phyloP scores from a whole-genome alignment of 306 rosid species.

The Quercus bicolor region DNA sequence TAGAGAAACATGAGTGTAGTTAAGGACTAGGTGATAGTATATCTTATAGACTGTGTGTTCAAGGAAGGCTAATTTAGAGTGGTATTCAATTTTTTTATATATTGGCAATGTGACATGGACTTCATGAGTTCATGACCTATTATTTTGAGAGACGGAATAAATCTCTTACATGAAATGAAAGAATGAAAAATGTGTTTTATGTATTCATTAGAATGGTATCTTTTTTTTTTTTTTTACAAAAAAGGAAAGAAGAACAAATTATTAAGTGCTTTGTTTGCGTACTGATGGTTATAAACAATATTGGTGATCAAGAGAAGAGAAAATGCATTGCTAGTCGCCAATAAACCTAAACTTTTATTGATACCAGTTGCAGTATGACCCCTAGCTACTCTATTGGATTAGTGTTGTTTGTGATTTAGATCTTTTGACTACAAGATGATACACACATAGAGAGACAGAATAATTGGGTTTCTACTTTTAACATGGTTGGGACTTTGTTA shows the following conservation, averaged over 20 bases:
- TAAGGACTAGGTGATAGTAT: no score
- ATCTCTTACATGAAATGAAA: background rate
- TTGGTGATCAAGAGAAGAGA: background rate
- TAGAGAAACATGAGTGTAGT: background rate
- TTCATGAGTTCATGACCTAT: no score
- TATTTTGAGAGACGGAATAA: background rate
- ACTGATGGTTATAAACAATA: background rate
- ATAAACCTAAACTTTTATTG: background rate
- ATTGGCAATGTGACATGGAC: background rate
- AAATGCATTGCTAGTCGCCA: background rate
- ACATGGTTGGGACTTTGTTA: background rate
- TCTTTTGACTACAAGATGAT: background rate
- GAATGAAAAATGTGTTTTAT: background rate
- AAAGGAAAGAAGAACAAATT: background rate
- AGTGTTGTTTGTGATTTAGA: background rate
- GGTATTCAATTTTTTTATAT: background rate
- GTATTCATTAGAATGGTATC: background rate
- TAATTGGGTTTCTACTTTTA: background rate
- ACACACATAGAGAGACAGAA: background rate
- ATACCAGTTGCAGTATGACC: background rate
- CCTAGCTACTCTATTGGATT: background rate
- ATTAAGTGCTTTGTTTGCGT: background rate
- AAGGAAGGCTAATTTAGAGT: background rate
- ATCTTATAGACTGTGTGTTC: background rate
- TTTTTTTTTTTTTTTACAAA: background rate